Evolutionary conservation across 2,329 filamentous ascomycete genomes (phyloP).

Genomic region (Colletotrichum phormii): DNA sequence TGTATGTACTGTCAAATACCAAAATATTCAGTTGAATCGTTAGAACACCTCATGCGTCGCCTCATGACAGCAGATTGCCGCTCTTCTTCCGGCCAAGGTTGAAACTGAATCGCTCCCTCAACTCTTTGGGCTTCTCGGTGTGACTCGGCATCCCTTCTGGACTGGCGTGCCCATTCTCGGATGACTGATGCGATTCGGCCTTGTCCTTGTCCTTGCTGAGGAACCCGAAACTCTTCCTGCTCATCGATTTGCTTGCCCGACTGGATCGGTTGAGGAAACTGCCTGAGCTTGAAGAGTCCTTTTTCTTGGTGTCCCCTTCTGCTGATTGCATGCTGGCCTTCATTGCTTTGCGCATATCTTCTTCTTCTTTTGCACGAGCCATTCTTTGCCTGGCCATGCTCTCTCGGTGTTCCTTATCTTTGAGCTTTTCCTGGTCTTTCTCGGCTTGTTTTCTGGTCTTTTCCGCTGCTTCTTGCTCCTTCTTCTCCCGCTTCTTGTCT

Average conservation of each 20-base stretch:
- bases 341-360: constrained; percentile 71
- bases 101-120: constrained; percentile 75
- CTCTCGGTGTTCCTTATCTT: constrained; percentile 57
- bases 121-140: constrained; percentile 60
- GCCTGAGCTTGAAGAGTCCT: constrained; percentile 53
- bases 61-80: constrained; percentile 51
- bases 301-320: constrained; percentile 56
- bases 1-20: constrained; percentile 30
- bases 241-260: constrained; percentile 81
- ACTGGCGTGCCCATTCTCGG: constrained; percentile 46
- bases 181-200: constrained; percentile 40
- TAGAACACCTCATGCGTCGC: neutral
- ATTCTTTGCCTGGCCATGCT: constrained; percentile 49
- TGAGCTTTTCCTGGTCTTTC: constrained; percentile 58
- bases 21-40: constrained; percentile 3
- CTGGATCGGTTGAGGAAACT: constrained; percentile 74
- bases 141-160: constrained; percentile 42
- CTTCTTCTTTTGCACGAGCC: constrained; percentile 65
- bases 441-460: constrained; percentile 58
- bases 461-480: constrained; percentile 70
- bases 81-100: constrained; percentile 79
- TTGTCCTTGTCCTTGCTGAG: constrained; percentile 64
- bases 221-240: constrained; percentile 79
- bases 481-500: constrained; percentile 75
- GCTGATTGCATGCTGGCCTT: constrained; percentile 75